Conservation (phyloP, 1,284 basidiomycete species). For the Pseudozyma tsukubaensis region DNA sequence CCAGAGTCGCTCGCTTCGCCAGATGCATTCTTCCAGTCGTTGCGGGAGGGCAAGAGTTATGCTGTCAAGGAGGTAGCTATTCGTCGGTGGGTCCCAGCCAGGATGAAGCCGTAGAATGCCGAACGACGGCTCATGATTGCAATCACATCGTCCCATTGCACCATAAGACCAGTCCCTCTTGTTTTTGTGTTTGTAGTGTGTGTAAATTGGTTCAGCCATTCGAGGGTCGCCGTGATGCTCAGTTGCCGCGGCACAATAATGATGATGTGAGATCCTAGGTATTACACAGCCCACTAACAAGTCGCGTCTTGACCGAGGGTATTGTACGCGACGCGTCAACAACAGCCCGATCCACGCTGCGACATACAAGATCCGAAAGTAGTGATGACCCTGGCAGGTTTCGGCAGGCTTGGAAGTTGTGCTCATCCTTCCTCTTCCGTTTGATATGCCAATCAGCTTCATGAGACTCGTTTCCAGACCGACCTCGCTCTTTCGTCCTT, state of each 20-base stretch:
- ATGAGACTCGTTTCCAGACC: no score
- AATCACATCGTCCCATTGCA: background rate
- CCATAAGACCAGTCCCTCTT: background rate
- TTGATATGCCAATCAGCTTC: no score
- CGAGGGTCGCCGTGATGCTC: no score
- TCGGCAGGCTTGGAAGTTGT: no score
- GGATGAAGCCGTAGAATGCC: conserved; percentile 81
- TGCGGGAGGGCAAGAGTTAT: conserved; percentile 73
- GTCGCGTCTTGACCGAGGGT: conserved; percentile 5
- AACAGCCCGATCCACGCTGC: no score
- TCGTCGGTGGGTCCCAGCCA: conserved; percentile 86
- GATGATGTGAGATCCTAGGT: conserved; percentile 13
- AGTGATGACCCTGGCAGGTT: no score
- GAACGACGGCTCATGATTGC: background rate
- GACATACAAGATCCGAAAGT: no score
- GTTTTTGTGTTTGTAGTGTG: background rate
- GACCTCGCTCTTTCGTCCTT: no score
- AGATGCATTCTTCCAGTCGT: conserved; percentile 75
- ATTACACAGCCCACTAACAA: background rate
- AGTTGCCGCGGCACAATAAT: background rate
- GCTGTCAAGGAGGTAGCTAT: conserved; percentile 83
- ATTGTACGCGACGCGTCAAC: conserved; percentile 43
- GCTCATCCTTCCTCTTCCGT: no score
- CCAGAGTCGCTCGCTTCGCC: conserved; percentile 49
- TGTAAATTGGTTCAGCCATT: no score